Base-by-base conservation (phyloP, 257 asterid species). In the Scutellaria baicalensis region DNA sequence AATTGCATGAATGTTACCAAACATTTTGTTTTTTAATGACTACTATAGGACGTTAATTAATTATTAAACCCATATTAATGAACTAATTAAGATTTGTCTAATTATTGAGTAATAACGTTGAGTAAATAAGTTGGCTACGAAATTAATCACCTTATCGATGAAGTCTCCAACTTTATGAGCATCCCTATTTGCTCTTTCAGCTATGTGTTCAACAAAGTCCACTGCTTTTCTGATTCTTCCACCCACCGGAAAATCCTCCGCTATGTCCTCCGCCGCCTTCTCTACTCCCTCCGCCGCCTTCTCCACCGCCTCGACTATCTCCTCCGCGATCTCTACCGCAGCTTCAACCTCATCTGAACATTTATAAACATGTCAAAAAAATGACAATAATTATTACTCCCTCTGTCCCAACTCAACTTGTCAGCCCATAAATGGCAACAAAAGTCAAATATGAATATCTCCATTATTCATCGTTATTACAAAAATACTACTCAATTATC, bases 261-360 rank as follows among this genome's bases (percentile, higher is more conserved):
- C 45, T 8, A 78, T 39, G 12, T 81, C 66, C 75, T 86, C 87
- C 49, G 87, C 92, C 47, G 55, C 77, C 36, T 76, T 78, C 70
- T 86, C 92, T 64, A 86, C 79, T 20, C 72, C 76, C 6, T 78
- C 88, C 69, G 93, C 84, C 74, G 71, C 80, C 57, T 82, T 75
- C 44, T 75, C 92, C 21, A 80, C 82, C 27, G 71, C 85, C 68
- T 77, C 87, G 23, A 72, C 87, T 57, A 81, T 72, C 2, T 82
- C 76, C 61, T 88, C 92, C 68, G 79, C 78, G 5, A 65, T 59
- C 77, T 77, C 71, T 57, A 80, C 89, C 44, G 75, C 79, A 0
- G 55, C 21, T 4, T 84, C 91, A 57, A 83, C 84, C 64, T 83
- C 78, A 63, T 80, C 93, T 89, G 80, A 44, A 52, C 11, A 40